Evolutionary conservation across 164 flowering plant genomes (phyloP), one percentile per base, ranked within the genome.

Genomic region (Paratinospora sagittata): DNA sequence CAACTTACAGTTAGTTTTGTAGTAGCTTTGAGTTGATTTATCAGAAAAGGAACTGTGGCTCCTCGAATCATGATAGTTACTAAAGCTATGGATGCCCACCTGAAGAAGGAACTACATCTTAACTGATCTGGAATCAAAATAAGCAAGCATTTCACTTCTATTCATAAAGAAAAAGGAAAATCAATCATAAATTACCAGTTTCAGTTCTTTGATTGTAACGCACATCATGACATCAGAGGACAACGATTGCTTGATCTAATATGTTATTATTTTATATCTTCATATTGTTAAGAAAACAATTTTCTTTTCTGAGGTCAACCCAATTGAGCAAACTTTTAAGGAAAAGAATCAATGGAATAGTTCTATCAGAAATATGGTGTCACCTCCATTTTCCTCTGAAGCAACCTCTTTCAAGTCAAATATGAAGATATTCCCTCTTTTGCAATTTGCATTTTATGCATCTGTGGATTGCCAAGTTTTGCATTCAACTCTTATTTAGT

Each of bases 71-170:
- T 24, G 71, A 96, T 14, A 41, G 96, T 91, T 47, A 95, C 83
- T 63, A 85, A 55, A 65, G 82, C 87, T 67, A 96, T 93, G 45
- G 96, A 81, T 19, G 89, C 95, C 96, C 97, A 91, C 99, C 98
- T 96, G 81, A 33, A 79, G 52, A 12, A 75, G 57, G 24, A 63
- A 52, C 17, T 6, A 19, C 60, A 52, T 52, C n/a, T 52, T n/a
- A 52, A 52, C 17, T 52, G 23, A n/a, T n/a, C 7, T 7, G 21
- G 7, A 52, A 52, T 16, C 23, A 17, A 52, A 52, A 52, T 52
- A 52, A 52, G 23, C 60, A 52, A 19, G 3, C 8, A 19, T 17
- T 52, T 52, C 4, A 17, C 21, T n/a, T n/a, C n/a, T n/a, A 74
- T 39, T n/a, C 60, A 16, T 17, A 52, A n/a, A 17, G 43, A 21